Conservation (phyloP, 176 grass and related monocot species). For the Cenchrus americanus region DNA sequence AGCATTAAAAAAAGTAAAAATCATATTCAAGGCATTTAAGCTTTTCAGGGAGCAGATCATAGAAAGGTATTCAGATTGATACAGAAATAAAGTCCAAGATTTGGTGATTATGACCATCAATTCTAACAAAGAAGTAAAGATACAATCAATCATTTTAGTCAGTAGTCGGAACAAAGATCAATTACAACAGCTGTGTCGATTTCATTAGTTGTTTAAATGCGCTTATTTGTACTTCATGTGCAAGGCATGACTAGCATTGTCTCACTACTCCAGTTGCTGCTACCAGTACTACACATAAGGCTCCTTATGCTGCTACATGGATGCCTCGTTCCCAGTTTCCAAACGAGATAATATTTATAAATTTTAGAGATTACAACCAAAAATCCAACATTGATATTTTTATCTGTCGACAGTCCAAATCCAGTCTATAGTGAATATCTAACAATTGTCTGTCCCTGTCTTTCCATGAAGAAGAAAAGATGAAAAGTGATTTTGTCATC, state of each 20-base stretch:
- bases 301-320: not conserved
- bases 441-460: not conserved
- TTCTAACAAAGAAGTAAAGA: not conserved
- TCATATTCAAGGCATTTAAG: conserved; percentile 6
- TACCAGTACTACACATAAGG: not conserved
- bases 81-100: not conserved
- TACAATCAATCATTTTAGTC: not conserved
- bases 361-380: not conserved
- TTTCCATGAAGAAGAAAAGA: not conserved
- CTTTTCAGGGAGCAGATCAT: not conserved
- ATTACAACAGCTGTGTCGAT: not conserved
- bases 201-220: not conserved
- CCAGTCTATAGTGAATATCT: not conserved
- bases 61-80: not conserved
- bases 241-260: conserved; percentile 4
- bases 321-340: not conserved
- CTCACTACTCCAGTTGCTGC: not conserved
- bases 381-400: not conserved
- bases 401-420: not conserved
- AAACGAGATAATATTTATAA: not conserved
- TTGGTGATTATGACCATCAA: conserved; percentile 14
- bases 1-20: conserved; percentile 23
- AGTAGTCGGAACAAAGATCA: not conserved
- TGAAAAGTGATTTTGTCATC: not conserved
- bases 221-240: not conserved